Percentiles rank a stretch among this genome's conserved stretches.
Evolutionary conservation across 2,329 filamentous ascomycete genomes (phyloP).

Genomic region (Aspergillus jensenii): DNA sequence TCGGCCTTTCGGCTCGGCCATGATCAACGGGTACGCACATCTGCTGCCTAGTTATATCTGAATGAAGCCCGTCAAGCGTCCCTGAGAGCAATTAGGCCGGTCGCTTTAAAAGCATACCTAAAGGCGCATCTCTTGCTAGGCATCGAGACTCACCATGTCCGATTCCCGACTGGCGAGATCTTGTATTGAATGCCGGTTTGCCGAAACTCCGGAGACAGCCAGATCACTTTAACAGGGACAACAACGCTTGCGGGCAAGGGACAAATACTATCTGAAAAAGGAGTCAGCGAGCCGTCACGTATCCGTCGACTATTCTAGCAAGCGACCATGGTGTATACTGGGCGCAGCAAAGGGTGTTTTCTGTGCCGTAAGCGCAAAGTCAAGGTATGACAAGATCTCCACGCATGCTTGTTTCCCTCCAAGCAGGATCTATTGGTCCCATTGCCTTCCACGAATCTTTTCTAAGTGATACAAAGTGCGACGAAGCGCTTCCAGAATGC

Average conservation of each 20-base stretch:
- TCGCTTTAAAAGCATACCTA: neutral
- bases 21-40: neutral
- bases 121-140: neutral
- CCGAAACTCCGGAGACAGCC: neutral
- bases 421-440: neutral
- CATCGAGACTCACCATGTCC: slow-evolving; percentile 11
- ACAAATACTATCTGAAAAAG: neutral
- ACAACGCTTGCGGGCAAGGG: neutral
- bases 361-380: slow-evolving; percentile 42
- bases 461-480: slow-evolving; percentile 29
- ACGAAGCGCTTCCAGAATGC: slow-evolving; percentile 37
- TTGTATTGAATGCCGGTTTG: neutral
- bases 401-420: neutral
- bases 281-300: neutral
- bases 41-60: neutral
- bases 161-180: slow-evolving; percentile 11
- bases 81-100: neutral
- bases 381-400: slow-evolving; percentile 30
- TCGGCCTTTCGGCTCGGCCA: neutral
- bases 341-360: slow-evolving; percentile 41
- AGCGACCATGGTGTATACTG: slow-evolving; percentile 41
- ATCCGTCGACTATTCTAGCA: neutral
- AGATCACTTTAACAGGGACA: neutral
- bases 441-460: neutral
- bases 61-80: neutral